Conservation (phyloP, 805 yeast species). For the Deakozyma indianensis region DNA sequence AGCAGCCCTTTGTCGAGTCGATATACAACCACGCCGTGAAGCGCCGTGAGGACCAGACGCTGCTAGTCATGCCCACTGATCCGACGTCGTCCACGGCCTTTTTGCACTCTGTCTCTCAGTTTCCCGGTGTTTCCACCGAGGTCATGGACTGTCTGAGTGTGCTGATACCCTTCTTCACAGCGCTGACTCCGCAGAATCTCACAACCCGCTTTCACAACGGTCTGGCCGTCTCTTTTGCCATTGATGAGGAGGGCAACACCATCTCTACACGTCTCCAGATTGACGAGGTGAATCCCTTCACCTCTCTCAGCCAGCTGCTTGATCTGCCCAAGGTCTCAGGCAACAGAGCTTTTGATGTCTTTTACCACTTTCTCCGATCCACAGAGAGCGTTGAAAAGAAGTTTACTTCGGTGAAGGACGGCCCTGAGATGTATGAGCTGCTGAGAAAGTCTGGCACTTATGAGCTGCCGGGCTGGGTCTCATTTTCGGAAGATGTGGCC, state of each 20-base stretch:
- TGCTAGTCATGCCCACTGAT: conserved; percentile 20
- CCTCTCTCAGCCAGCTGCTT: conserved; percentile 18
- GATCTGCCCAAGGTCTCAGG: conserved; percentile 13
- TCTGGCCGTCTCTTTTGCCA: conserved; percentile 16
- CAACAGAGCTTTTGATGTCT: conserved; percentile 22
- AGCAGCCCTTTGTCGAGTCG: conserved; percentile 18
- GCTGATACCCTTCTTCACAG: conserved; percentile 24
- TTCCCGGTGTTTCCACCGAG: conserved; percentile 23
- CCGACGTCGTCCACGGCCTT: conserved; percentile 20
- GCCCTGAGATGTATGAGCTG: conserved; percentile 17
- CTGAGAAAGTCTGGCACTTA: conserved; percentile 17
- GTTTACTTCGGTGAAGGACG: conserved; percentile 16
- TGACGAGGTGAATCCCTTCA: conserved; percentile 16
- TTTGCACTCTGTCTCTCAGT: conserved; percentile 15
- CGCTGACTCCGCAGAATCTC: conserved; percentile 22
- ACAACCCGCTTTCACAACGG: conserved; percentile 22
- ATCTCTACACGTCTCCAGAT: conserved; percentile 18
- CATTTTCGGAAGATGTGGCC: conserved; percentile 23
- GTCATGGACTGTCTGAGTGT: conserved; percentile 23
- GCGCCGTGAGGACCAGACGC: conserved; percentile 26
- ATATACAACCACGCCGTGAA: conserved; percentile 26
- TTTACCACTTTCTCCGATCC: conserved; percentile 22
- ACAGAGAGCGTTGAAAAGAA: conserved; percentile 17
- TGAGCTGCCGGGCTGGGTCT: conserved; percentile 22
- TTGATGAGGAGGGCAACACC: conserved; percentile 18